Percentiles rank a stretch among this genome's conserved stretches.
phyloP scores from a whole-genome alignment of 208 protist species.

The Acanthamoeba polyphaga region DNA sequence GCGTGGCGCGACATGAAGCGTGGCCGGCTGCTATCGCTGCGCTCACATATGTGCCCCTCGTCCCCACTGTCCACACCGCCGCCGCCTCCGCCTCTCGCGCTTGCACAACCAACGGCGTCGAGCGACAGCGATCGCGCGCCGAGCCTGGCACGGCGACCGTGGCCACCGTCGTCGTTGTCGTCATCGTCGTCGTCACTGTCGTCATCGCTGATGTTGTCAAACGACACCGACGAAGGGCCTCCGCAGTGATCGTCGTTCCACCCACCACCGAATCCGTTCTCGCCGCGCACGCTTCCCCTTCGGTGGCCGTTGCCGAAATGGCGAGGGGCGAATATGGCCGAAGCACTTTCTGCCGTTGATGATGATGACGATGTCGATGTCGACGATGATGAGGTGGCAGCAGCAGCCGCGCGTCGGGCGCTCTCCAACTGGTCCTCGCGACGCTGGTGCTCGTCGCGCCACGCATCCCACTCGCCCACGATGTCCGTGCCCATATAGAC shows the following conservation, averaged over 20 bases:
- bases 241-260: neutral
- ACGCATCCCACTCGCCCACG: neutral
- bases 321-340: neutral
- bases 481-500: neutral
- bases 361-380: neutral
- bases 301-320: neutral
- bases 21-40: neutral
- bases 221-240: neutral
- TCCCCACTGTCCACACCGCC: neutral
- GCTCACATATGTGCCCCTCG: neutral
- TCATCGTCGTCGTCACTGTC: neutral
- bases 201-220: neutral
- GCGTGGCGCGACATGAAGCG: conserved; percentile 59
- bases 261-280: neutral
- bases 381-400: neutral
- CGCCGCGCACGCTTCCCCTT: neutral
- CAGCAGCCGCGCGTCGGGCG: neutral
- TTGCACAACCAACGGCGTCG: neutral
- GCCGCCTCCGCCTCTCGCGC: neutral
- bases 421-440: neutral
- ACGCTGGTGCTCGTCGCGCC: neutral
- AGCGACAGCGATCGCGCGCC: neutral
- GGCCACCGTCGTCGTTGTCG: neutral
- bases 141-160: neutral
- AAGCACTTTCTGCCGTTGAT: conserved; percentile 30